Evolutionary conservation across 2,329 filamentous ascomycete genomes (phyloP), one percentile per base, ranked within the genome.

Genomic region (Alternaria sp.): DNA sequence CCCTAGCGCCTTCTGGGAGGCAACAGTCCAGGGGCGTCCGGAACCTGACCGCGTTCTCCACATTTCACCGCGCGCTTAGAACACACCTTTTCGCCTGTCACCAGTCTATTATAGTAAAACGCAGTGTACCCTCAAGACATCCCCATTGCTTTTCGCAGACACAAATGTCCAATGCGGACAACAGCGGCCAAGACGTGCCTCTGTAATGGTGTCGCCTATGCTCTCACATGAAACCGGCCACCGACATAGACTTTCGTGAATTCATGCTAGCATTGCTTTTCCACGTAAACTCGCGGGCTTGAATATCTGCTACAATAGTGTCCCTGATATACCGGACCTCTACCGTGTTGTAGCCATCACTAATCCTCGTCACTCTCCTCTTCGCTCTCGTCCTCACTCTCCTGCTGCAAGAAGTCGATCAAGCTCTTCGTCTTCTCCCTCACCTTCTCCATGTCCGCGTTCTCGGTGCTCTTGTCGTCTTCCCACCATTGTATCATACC

Each of bases 401-500:
- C 92, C 75, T 94, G 90, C 74, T 91, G 91, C 89, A 94, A 93
- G 51, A 80, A 81, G 74, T 96, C 92, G 47, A 98, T 89, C 78
- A 98, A 88, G 56, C 90, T 88, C 73, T 88, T 85, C 61, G 92
- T 93, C 82, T 92, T 92, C 64, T 87, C 87, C 77, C 90, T 90
- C 15, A 97, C 88, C 54, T 82, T 86, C 63, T 81, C 81, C 89
- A 97, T 88, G 57, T 87, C 87, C 59, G 92, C 90, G 14, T 85
- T 89, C 59, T 89, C 89, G 23, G 82, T 86, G 6, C 91, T 90
- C 73, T 89, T 85, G 80, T 87, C 85, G 78, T 97, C 91, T 20
- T 85, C 87, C 94, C 94, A 98, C 96, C 96, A 99, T 51, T 87
- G 87, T 72, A 95, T 82, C 69, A 97, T 92, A 0, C 92, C 94